Base-by-base conservation (phyloP, 495 filamentous ascomycete species). In the Choiromyces venosus region DNA sequence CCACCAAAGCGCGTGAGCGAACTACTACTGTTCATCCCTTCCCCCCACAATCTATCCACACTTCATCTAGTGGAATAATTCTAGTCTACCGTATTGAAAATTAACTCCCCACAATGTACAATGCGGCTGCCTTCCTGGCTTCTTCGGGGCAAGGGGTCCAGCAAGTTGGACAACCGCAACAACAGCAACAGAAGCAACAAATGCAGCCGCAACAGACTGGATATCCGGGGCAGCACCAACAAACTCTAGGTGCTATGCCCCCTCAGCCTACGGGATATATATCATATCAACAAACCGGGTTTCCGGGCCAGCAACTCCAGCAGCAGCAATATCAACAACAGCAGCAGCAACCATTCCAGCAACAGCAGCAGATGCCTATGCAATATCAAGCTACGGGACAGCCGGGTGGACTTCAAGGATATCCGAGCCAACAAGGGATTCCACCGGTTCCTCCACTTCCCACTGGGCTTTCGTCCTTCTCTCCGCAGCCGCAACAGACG, bases 141-240 rank as follows among this genome's bases (percentile, higher is more conserved):
- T 42, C 68, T n/a, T 37, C 69, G 40, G 44, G 64, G 52, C 52
- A 25, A 33, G 52, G 52, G 12, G 52, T 61, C 25, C 52, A 61
- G 52, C 52, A 61, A n/a, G 52, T 61, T 52, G 74, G 74, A 66
- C 75, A 77, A 77, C 75, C 71, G 65, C 69, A 70, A 29, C 69
- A 74, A 35, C 79, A 81, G 25, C 70, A 74, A 19, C 78, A 80
- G 36, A 73, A 73, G 29, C 80, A 76, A 42, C 78, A 81, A 44
- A 73, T 74, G 66, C 79, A 81, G 35, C 76, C 69, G 52, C 89
- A 91, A 79, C 91, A 89, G n/a, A 93, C 90, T 19, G 90, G 91
- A 9, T 92, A 91, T 75, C 87, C 87, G 67, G 82, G 84, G n/a
- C 87, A 88, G 73, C 86, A 85, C 39, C 85, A 61, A 29, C 52